phyloP scores from a whole-genome alignment of 345 rosid genomes.

The Cardamine resedifolia region DNA sequence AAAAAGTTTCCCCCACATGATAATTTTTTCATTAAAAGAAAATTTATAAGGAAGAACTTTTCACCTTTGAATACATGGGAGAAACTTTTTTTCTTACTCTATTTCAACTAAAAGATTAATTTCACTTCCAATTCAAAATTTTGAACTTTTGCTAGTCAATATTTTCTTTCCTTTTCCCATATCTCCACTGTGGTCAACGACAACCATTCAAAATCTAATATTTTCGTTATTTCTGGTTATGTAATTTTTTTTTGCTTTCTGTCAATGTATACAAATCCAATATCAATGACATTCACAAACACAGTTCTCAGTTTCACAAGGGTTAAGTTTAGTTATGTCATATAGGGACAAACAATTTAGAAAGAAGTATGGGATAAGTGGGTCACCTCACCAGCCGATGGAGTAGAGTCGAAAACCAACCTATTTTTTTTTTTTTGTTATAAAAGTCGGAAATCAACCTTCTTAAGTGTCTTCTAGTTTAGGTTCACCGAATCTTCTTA shows the following conservation, averaged over 20 bases:
- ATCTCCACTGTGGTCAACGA: background rate
- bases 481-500: slow-evolving; percentile 31
- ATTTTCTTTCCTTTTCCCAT: background rate
- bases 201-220: background rate
- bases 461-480: slow-evolving; percentile 22
- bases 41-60: background rate
- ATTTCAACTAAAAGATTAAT: background rate
- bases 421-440: background rate
- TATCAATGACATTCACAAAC: background rate
- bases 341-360: background rate
- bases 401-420: slow-evolving; percentile 21
- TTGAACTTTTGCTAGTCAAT: background rate
- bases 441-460: no score
- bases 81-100: background rate
- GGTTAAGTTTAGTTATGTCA: background rate
- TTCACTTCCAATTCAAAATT: background rate
- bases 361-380: slow-evolving; percentile 17
- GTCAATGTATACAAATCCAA: background rate
- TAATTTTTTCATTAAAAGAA: background rate
- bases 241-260: background rate
- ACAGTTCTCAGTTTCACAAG: background rate
- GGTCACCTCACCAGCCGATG: slow-evolving; percentile 28
- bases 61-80: background rate
- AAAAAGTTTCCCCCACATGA: no score
- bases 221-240: background rate